These are phyloP conservation scores for Hibiscus syriacus DNA, from an alignment of 345 rosid genomes.

Conservation along the genomic window DNA sequence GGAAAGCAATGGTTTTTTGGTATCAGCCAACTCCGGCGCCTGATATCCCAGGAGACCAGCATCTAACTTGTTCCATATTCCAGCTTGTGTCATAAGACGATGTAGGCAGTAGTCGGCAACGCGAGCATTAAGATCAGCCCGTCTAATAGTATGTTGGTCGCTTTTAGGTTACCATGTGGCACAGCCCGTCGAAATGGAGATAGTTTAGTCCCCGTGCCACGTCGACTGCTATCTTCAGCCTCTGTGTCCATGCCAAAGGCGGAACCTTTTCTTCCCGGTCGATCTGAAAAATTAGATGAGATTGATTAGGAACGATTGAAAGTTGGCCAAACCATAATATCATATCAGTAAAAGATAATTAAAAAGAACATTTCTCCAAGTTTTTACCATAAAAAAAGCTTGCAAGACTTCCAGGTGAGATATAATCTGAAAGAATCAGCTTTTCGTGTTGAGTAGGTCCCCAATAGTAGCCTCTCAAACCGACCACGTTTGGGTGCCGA, in stretches of 20 bases:
- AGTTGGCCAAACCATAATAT: not conserved
- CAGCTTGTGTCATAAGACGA: slow-evolving; percentile 92
- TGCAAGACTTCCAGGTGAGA: slow-evolving; percentile 94
- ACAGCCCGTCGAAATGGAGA: slow-evolving; percentile 94
- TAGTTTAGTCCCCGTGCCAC: slow-evolving; percentile 99
- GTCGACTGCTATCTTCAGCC: slow-evolving; percentile 86
- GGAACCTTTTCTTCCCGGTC: slow-evolving; percentile 92
- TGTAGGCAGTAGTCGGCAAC: slow-evolving; percentile 95
- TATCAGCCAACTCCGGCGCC: slow-evolving; percentile 86
- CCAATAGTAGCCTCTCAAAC: slow-evolving; percentile 95
- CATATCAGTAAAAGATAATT: not conserved
- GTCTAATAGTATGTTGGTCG: slow-evolving; percentile 72
- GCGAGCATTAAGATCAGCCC: slow-evolving; percentile 91
- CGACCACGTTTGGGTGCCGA: slow-evolving; percentile 95
- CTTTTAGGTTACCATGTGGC: slow-evolving; percentile 95
- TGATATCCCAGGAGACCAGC: slow-evolving; percentile 91
- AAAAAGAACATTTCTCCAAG: not conserved
- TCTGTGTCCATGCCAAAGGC: slow-evolving; percentile 70
- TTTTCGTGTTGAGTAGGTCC: slow-evolving; percentile 98
- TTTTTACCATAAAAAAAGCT: slow-evolving; percentile 88
- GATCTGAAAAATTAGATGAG: slow-evolving; percentile 39
- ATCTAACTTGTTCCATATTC: slow-evolving; percentile 88
- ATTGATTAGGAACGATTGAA: slow-evolving; percentile 12
- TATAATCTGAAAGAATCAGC: slow-evolving; percentile 89
- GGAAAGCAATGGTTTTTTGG: slow-evolving; percentile 85